phyloP scores from a whole-genome alignment of 208 protist species.

The Crithidia fasciculata region DNA sequence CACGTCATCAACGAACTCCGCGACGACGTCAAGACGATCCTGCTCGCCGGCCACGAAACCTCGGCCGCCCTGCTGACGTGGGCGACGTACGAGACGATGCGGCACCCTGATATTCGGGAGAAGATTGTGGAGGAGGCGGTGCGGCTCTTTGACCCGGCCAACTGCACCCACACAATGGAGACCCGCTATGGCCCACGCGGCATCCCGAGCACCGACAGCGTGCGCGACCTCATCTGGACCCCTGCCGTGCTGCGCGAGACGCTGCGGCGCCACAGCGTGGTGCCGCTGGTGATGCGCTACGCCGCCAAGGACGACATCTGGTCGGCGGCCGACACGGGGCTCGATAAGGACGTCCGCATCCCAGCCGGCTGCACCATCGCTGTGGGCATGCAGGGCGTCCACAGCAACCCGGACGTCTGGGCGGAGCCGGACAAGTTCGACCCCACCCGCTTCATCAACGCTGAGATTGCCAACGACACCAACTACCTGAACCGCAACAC shows the following conservation, averaged over 20 bases:
- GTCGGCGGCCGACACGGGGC: constrained; percentile 71
- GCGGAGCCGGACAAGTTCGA: constrained; percentile 75
- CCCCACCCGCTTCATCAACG: constrained; percentile 84
- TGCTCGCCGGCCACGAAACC: constrained; percentile 91
- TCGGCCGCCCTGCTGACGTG: constrained; percentile 89
- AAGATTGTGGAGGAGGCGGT: constrained; percentile 70
- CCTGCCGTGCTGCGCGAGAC: constrained; percentile 88
- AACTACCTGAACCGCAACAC: constrained; percentile 48
- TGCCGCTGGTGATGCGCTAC: constrained; percentile 88
- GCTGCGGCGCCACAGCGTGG: constrained; percentile 83
- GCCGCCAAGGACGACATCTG: constrained; percentile 80
- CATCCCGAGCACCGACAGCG: constrained; percentile 61
- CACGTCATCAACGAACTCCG: constrained; percentile 69
- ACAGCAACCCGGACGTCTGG: constrained; percentile 85
- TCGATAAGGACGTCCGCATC: constrained; percentile 71
- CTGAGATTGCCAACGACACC: constrained; percentile 80
- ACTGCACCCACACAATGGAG: constrained; percentile 54
- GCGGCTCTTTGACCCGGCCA: constrained; percentile 72
- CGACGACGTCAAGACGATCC: constrained; percentile 92
- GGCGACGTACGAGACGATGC: constrained; percentile 89
- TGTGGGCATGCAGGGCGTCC: constrained; percentile 83
- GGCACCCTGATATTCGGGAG: constrained; percentile 58
- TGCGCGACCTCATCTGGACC: constrained; percentile 73
- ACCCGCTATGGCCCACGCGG: constrained; percentile 71
- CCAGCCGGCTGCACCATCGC: constrained; percentile 80